Base-by-base conservation (phyloP, 768 basidiomycete genomes). In the Podaxis sp. region DNA sequence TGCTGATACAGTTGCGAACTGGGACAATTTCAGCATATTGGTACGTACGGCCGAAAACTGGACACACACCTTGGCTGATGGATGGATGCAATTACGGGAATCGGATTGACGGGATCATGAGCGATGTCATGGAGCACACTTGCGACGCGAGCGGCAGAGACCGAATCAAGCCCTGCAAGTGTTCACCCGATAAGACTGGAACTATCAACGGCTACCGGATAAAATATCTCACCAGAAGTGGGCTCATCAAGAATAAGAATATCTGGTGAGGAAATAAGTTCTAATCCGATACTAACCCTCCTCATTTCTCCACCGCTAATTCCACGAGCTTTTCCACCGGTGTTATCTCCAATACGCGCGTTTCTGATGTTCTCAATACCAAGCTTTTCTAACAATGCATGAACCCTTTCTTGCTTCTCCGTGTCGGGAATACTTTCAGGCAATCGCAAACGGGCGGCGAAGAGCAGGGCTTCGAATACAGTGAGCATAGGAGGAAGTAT, bases 281-380 rank as follows among this genome's bases (percentile, higher is more conserved):
- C 95, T 40, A 95, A 75, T 4, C 94, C 95, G 63, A 97, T 96
- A 62, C 89, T 93, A 4, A 97, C 91, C 55, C 95, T 79, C 51
- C 95, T 82, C 80, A 92, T 91, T 73, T 97, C 94, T 9, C 95
- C 95, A 11, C 95, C 95, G 68, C 90, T 92, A 56, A 97, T 94
- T 0, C 93, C 95, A 52, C 94, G 80, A 19, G 84, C 80, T 65
- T 89, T 88, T 4, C 86, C 84, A 9, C 88, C 87, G 3, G 88
- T 86, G 41, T 73, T 72, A 63, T 82, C 81, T 15, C 85, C 86
- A 41, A 97, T 95, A 59, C 90, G 78, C 2, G 83, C 80, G 70
- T 96, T 76, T 15, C 84, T 85, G 13, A 96, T 78, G 41, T 82
- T 78, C 7, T 80, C 75, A 25, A 98, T 83, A 1, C 94, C 93